Base-by-base conservation (phyloP, 306 rosid species). In the Vigna hirtella region DNA sequence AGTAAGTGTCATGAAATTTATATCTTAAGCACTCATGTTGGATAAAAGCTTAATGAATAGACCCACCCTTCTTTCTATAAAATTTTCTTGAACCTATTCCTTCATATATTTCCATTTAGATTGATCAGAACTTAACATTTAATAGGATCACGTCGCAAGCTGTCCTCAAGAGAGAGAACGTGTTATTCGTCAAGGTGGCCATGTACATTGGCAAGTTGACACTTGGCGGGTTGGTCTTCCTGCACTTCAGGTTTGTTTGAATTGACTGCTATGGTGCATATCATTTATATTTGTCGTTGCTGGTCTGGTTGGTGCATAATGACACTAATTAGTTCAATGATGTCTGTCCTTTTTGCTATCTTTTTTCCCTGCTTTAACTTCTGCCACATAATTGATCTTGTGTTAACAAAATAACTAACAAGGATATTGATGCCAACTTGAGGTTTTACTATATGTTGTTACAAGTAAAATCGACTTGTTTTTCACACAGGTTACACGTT, bases 211-310 rank as follows among this genome's bases (percentile, higher is more conserved):
- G 98, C 98, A 88, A 85, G 89, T 91, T 40, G 98, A 95, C 81
- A 90, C 93, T 70, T 93, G 98, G 98, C 87, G 98, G 82, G 93
- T 95, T 73, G 98, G 98, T 79, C 87, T 63, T 81, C 96, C 98
- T 73, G 98, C 96, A 8, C 98, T 92, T 77, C 98, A 95, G 98
- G 98, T 91, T 77, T 72, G 56, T 79, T 83, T 61, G 3, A 66
- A 63, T 52, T 80, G 59, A 56, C 52, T 74, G 80, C 22, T 16
- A 32, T 72, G 28, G 7, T 45, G 56, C 68, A 59, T 72, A 34
- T 77, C 66, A 30, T 30, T 16, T 48, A 11, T 66, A 30, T 38
- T 53, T 30, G 59, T 22, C 16, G 13, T 47, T n/a, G 17, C 15
- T 12, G 9, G 14, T 47, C 15, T 51, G 61, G 32, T 62, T 38